Evolutionary conservation across 2,329 filamentous ascomycete species (phyloP).

Genomic region (Ascochyta viciae-villosae): DNA sequence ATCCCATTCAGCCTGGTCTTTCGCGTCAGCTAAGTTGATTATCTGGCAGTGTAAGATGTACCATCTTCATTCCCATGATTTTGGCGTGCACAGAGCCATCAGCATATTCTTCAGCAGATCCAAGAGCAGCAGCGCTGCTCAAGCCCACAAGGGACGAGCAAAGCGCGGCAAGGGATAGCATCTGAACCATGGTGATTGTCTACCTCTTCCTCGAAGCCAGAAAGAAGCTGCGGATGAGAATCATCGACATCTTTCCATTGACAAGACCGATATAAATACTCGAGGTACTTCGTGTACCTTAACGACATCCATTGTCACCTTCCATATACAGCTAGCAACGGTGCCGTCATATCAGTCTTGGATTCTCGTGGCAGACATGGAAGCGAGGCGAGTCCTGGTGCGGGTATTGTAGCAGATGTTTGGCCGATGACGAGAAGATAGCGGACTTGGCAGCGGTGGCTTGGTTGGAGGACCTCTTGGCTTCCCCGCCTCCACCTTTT

Average conservation of each 20-base stretch:
- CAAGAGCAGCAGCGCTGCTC: conserved; percentile 31
- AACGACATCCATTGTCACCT: conserved; percentile 11
- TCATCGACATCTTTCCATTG: conserved; percentile 1
- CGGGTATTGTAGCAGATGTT: conserved; percentile 12
- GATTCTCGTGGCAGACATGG: conserved; percentile 8
- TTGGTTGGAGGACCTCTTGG: conserved; percentile 10
- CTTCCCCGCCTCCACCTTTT: conserved; percentile 5
- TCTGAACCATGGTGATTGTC: conserved; percentile 23
- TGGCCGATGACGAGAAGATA: conserved; percentile 25
- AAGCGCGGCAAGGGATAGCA: conserved; percentile 20
- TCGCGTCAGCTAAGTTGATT: conserved; percentile 8
- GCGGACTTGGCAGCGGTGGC: conserved; percentile 25
- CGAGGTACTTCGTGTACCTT: not conserved
- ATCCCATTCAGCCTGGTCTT: conserved; percentile 31
- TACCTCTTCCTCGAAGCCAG: not conserved
- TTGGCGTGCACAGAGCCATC: conserved; percentile 43
- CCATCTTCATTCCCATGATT: conserved; percentile 46
- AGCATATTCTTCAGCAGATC: conserved; percentile 42
- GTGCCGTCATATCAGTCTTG: conserved; percentile 15
- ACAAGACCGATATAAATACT: conserved; percentile 13
- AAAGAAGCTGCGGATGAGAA: conserved; percentile 4
- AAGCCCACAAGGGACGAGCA: conserved; percentile 28
- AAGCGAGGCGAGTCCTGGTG: conserved; percentile 7
- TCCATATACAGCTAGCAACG: conserved; percentile 7
- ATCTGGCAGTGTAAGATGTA: not conserved